Evolutionary conservation across 805 yeast genomes (phyloP), one percentile per base, ranked within the genome.

Genomic region (Diddensiella caesifluorescens): DNA sequence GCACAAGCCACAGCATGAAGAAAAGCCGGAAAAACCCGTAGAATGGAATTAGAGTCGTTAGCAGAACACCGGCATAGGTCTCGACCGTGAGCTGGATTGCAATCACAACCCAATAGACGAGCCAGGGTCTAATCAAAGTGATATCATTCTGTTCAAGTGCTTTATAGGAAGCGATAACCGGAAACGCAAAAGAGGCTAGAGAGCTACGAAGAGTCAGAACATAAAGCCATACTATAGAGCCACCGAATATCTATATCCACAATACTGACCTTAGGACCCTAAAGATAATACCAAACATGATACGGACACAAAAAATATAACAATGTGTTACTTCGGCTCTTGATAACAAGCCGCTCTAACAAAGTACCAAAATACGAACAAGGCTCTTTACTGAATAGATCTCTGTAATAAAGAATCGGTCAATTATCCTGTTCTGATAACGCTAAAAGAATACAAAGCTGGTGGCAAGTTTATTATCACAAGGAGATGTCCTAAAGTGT

Each of bases 81-180:
- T 71, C 74, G 9, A 63, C 50, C 1, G 63, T 60, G 5, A 66
- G 51, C 32, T 69, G 57, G 5, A 66, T 48, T 3, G 80, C 71
- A 40, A 71, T 60, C 1, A 82, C 77, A 9, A 81, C 67, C 95
- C 95, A 86, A 61, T 83, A 79, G 44, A 69, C 63, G 26, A 73
- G 60, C 75, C 80, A 73, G 7, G 73, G 67, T 34, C 62, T 61
- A 5, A 67, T 48, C n/a, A 57, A 54, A 2, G 61, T 44, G 29
- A 53, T 43, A 44, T 68, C 69, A 50, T 69, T 65, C 35, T 62
- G 51, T 41, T 73, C 70, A 42, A 77, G 65, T 1, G 86, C 78
- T 47, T 67, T 71, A 60, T 68, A 79, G 2, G 86, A 75, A 38
- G 82, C 82, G 45, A 75, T 57, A 12, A 75, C 59, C 2, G 88